Percentiles rank a stretch among this genome's conserved stretches.
phyloP scores from a whole-genome alignment of 2,329 filamentous ascomycete species.

The Neonectria hederae region DNA sequence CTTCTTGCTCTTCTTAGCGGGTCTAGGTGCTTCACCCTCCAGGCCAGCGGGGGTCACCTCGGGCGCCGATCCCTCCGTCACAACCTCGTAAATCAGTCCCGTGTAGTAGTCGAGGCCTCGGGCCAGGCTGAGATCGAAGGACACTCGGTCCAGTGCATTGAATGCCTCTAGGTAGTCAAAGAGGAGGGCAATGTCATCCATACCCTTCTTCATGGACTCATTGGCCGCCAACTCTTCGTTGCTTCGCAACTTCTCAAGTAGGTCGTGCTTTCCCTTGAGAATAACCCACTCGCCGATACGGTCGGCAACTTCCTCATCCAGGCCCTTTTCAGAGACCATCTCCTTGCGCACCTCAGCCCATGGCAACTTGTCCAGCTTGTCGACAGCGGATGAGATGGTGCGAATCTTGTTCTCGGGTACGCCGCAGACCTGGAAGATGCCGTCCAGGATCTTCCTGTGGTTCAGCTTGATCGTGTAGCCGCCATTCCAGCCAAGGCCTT shows the following conservation, averaged over 20 bases:
- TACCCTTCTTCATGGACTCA: conserved; percentile 77
- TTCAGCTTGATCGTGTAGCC: conserved; percentile 91
- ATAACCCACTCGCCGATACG: conserved; percentile 88
- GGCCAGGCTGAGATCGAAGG: conserved; percentile 89
- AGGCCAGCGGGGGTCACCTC: conserved; percentile 50
- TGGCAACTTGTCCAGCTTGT: conserved; percentile 93
- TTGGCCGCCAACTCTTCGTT: conserved; percentile 77
- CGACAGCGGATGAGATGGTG: conserved; percentile 89
- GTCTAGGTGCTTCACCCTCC: conserved; percentile 49
- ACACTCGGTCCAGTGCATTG: conserved; percentile 75
- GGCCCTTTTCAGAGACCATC: conserved; percentile 92
- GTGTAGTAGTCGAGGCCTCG: conserved; percentile 95
- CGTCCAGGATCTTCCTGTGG: conserved; percentile 93
- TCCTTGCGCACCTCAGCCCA: conserved; percentile 92
- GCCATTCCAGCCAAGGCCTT: conserved; percentile 77
- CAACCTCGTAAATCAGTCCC: conserved; percentile 88
- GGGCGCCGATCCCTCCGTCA: conserved; percentile 80
- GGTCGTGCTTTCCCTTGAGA: conserved; percentile 76
- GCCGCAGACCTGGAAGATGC: conserved; percentile 89
- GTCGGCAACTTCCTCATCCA: conserved; percentile 80
- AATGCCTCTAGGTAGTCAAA: conserved; percentile 86
- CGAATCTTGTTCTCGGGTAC: conserved; percentile 89
- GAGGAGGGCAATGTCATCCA: conserved; percentile 82
- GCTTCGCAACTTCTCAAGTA: conserved; percentile 74
- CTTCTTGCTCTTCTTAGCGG: conserved; percentile 60